Conservation (phyloP, 1,139 yeast genomes). For the Candida albicans region DNA sequence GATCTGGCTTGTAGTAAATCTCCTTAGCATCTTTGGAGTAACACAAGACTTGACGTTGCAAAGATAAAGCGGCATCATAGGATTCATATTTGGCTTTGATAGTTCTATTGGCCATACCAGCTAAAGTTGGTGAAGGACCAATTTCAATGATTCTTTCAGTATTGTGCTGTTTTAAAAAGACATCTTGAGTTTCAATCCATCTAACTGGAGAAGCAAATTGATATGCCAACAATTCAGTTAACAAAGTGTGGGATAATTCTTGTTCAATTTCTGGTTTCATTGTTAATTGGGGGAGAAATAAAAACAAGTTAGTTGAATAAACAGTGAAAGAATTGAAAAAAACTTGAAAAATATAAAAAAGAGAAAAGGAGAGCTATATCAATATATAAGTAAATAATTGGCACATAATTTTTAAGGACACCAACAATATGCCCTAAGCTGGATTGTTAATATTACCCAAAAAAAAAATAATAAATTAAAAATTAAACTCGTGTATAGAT, state of each 20-base stretch:
- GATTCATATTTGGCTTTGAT: conserved; percentile 95
- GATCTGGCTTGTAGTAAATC: conserved; percentile 93
- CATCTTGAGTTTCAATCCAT: conserved; percentile 99
- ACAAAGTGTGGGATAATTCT: conserved; percentile 90
- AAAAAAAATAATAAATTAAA: neutral
- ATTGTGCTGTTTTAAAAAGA: conserved; percentile 87
- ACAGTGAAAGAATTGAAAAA: neutral
- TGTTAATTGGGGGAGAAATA: conserved; percentile 5
- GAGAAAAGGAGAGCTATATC: neutral
- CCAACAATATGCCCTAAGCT: neutral
- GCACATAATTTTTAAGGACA: neutral
- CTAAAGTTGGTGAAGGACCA: conserved; percentile 98
- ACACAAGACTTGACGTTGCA: conserved; percentile 95
- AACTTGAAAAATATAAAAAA: neutral
- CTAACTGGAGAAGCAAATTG: conserved; percentile 99
- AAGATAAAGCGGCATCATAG: conserved; percentile 93
- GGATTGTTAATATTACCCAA: neutral
- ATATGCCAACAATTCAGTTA: conserved; percentile 94
- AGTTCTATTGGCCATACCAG: conserved; percentile 98
- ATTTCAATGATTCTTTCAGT: conserved; percentile 97
- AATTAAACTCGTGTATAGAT: neutral
- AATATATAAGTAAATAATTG: too few species aligned
- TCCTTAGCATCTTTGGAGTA: conserved; percentile 95
- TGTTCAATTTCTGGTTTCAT: conserved; percentile 99
- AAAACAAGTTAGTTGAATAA: neutral